Percentiles rank a stretch among this genome's conserved stretches.
These are phyloP conservation scores for Bruguiera gymnorhiza DNA, from an alignment of 345 rosid species.

Conservation along the genomic window DNA sequence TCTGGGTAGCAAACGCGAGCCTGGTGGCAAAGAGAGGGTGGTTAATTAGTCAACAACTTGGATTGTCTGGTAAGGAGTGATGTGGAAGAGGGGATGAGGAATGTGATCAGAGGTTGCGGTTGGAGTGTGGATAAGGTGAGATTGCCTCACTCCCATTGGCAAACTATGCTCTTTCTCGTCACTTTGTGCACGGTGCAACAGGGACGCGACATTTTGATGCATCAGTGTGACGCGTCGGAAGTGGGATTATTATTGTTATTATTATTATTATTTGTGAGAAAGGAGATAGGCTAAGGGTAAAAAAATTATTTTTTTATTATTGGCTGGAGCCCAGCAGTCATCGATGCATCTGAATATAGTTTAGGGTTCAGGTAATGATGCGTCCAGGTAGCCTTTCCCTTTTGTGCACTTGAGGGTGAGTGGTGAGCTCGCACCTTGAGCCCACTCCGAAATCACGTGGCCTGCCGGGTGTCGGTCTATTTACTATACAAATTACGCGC, in stretches of 20 bases:
- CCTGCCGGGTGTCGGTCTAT: slow-evolving; percentile 2
- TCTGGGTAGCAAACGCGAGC: background rate
- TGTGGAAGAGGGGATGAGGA: slow-evolving; percentile 43
- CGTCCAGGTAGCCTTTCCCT: too few species aligned
- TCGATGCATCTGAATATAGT: too few species aligned
- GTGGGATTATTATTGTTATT: too few species aligned
- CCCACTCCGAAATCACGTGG: slow-evolving; percentile 37
- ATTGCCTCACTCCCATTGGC: slow-evolving; percentile 83
- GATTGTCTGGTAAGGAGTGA: slow-evolving; percentile 34
- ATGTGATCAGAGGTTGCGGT: slow-evolving; percentile 59
- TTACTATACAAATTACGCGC: background rate
- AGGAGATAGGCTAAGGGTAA: too few species aligned
- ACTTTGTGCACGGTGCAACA: background rate
- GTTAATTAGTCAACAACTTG: background rate
- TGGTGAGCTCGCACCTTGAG: slow-evolving; percentile 25
- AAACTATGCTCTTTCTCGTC: slow-evolving; percentile 12
- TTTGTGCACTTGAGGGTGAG: slow-evolving; percentile 1
- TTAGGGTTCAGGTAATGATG: too few species aligned
- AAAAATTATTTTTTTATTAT: too few species aligned
- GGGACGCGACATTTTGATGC: too few species aligned
- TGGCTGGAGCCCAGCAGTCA: too few species aligned
- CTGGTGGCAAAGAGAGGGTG: background rate
- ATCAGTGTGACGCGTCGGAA: too few species aligned
- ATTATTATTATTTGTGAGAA: too few species aligned
- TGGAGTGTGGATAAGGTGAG: slow-evolving; percentile 94